A percentile compares a stretch with the other conserved stretches of the same genome.
Conservation (phyloP, 495 filamentous ascomycete genomes). For the Talaromyces liani region DNA sequence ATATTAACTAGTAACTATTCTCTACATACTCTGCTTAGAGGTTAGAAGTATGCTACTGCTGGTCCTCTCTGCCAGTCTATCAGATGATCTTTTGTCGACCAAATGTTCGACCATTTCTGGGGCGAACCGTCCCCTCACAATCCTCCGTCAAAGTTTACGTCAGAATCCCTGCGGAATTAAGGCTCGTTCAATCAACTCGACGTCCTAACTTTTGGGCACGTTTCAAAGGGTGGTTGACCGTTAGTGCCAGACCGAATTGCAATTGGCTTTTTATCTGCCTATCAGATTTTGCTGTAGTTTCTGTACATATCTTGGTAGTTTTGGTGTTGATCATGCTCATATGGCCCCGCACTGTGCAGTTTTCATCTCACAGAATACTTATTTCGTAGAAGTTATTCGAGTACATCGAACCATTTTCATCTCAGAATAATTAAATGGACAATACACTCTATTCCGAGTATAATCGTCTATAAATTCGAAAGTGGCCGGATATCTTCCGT, state of each 20-base stretch:
- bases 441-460: too few species aligned
- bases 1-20: not conserved
- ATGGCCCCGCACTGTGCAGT: not conserved
- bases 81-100: not conserved
- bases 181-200: not conserved
- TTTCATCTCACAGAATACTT: not conserved
- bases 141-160: not conserved
- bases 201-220: not conserved
- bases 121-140: not conserved
- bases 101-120: not conserved
- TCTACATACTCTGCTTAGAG: not conserved
- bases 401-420: too few species aligned
- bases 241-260: not conserved
- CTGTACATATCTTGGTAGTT: not conserved
- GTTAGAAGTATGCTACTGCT: not conserved
- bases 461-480: not conserved
- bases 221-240: not conserved
- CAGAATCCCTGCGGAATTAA: not conserved
- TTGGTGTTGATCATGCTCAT: not conserved
- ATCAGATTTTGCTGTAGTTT: not conserved
- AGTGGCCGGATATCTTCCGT: not conserved
- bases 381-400: not conserved
- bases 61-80: not conserved
- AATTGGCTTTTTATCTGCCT: not conserved
- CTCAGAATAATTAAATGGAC: too few species aligned